phyloP scores from a whole-genome alignment of 2,329 filamentous ascomycete genomes.

The Fusarium burgessii region DNA sequence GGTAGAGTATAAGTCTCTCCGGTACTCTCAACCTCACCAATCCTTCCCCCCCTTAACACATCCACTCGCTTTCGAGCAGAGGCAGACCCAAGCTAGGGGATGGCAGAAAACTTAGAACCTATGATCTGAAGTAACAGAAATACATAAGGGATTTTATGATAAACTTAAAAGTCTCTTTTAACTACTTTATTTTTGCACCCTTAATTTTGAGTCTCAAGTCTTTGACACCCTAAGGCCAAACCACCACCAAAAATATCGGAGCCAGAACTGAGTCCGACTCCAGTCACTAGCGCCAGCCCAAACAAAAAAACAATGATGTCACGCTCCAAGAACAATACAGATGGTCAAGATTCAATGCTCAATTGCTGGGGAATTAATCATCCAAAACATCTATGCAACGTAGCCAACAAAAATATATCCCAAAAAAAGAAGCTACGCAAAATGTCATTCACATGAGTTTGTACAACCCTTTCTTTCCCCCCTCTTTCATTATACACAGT shows the following conservation, averaged over 20 bases:
- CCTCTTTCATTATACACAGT: slow-evolving; percentile 1
- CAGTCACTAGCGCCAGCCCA: background rate
- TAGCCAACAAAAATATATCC: slow-evolving; percentile 11
- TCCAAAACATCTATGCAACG: slow-evolving; percentile 25
- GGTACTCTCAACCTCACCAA: no score
- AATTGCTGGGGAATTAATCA: slow-evolving; percentile 23
- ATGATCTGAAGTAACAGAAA: no score
- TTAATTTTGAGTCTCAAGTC: no score
- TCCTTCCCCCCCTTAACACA: no score
- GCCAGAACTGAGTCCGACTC: background rate
- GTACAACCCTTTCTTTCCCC: slow-evolving; percentile 8
- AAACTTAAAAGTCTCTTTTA: no score
- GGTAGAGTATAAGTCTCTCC: no score
- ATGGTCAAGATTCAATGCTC: slow-evolving; percentile 17
- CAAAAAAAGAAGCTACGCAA: slow-evolving; percentile 20
- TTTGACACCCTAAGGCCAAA: background rate
- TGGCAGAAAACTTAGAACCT: no score
- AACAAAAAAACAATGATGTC: background rate
- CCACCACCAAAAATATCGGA: background rate
- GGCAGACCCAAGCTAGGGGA: no score
- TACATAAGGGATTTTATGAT: no score
- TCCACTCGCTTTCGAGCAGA: no score
- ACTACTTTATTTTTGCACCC: no score
- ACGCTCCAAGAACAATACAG: background rate
- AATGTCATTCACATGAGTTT: slow-evolving; percentile 24